These are phyloP conservation scores for Phoma sp. DNA, from an alignment of 2,329 filamentous ascomycete species.

Conservation along the genomic window DNA sequence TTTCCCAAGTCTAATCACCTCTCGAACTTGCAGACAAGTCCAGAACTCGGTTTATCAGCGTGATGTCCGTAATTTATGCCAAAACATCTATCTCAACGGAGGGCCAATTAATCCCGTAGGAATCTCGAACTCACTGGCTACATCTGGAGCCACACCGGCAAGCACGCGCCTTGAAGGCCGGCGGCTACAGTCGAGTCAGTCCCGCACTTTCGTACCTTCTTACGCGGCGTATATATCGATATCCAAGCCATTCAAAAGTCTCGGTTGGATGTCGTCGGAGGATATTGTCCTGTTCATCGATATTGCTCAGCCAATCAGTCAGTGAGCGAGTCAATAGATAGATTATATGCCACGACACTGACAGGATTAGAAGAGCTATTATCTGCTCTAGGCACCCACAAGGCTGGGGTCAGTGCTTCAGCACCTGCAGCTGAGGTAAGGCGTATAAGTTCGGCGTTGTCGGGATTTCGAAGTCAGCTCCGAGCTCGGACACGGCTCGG, in stretches of 20 bases:
- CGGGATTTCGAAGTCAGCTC: neutral
- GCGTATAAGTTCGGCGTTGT: neutral
- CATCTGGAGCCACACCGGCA: too few relatives aligned
- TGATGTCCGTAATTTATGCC: too few relatives aligned
- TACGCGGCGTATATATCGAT: constrained; percentile 15
- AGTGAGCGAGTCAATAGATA: neutral
- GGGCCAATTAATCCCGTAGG: too few relatives aligned
- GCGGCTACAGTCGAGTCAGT: neutral
- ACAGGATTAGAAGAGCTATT: neutral
- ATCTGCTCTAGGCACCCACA: neutral
- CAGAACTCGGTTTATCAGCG: too few relatives aligned
- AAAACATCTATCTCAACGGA: too few relatives aligned
- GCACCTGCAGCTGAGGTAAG: neutral
- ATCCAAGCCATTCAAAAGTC: constrained; percentile 21
- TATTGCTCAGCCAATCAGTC: neutral
- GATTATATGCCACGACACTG: neutral
- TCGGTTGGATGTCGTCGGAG: constrained; percentile 7
- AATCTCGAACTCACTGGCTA: too few relatives aligned
- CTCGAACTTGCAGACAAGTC: too few relatives aligned
- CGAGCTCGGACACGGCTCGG: constrained; percentile 2
- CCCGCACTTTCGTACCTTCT: constrained; percentile 4
- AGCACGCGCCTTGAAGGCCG: neutral
- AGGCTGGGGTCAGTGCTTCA: neutral
- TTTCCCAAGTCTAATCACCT: too few relatives aligned
- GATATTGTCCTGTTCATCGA: neutral